phyloP scores from a whole-genome alignment of 2,329 filamentous ascomycete species.

The Elsinoe perseae region DNA sequence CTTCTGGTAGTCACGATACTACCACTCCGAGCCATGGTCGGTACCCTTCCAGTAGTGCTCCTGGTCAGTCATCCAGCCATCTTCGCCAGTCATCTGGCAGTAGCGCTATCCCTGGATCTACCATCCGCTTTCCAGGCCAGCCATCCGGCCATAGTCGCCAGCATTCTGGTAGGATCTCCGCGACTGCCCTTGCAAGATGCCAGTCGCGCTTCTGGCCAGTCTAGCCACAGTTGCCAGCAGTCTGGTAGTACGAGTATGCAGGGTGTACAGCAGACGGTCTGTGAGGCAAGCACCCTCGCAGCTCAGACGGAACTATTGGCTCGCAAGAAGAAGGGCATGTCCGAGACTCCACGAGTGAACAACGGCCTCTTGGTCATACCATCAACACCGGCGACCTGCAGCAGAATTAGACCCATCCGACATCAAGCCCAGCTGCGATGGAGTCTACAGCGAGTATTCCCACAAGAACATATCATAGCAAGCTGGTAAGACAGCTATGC shows the following conservation, averaged over 20 bases:
- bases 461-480: too few species aligned
- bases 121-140: too few species aligned
- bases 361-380: too few species aligned
- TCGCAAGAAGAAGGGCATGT: not conserved
- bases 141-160: not conserved
- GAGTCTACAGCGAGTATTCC: too few species aligned
- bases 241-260: not conserved
- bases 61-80: too few species aligned
- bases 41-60: not conserved
- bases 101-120: too few species aligned
- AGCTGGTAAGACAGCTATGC: too few species aligned
- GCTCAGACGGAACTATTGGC: not conserved
- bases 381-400: too few species aligned
- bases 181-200: not conserved
- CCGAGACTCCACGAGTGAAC: too few species aligned
- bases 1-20: not conserved
- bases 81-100: not conserved
- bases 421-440: too few species aligned
- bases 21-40: not conserved
- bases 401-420: too few species aligned
- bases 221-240: not conserved
- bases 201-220: not conserved
- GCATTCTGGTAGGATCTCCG: not conserved
- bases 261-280: not conserved
- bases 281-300: not conserved